Base-by-base conservation (phyloP, 177 flowering plant species). In the Vitis hybrid region DNA sequence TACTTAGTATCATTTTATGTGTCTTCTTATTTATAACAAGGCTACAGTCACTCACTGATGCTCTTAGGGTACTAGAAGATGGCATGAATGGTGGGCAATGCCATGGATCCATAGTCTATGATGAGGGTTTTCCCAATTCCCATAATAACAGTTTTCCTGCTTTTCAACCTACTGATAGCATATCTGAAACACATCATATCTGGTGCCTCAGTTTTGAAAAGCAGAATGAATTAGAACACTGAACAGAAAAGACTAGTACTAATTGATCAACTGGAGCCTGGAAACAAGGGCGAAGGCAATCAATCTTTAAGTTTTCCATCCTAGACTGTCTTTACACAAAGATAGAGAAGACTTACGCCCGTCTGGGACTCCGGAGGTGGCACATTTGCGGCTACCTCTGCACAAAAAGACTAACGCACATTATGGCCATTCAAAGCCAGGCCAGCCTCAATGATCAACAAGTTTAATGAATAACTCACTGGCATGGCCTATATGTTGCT, bases 321-420 rank as follows among this genome's bases (percentile, higher is more conserved):
- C 18, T 18, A 13, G 59, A 35, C 46, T 35, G 58, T 4, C 53
- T 11, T 58, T 14, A 11, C 21, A 41, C 8, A 65, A 64, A 46
- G 73, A 69, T 27, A 65, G 58, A 74, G 66, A 27, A 59, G 17
- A 78, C 80, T 52, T 74, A 82, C 84, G 74, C 77, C 9, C 8
- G 46, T 5, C 46, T 5, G 88, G 17, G 90, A 68, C 67, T 85
- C 86, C 48, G 93, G 96, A 77, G 81, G 79, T 63, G 83, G 70
- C 68, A 91, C 85, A 81, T 86, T 89, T 52, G 63, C 77, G 58
- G 96, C 92, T 53, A 84, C 76, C 60, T 82, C 96, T 89, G 84
- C 81, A 84, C 11, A 71, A 66, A 73, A 68, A 32, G 14, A 7
- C 14, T 14, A 24, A 11, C 9, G 46, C 30, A 35, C 46, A 35